phyloP scores from a whole-genome alignment of 352 stramenopile species.

The Nannochloropsis limnetica region DNA sequence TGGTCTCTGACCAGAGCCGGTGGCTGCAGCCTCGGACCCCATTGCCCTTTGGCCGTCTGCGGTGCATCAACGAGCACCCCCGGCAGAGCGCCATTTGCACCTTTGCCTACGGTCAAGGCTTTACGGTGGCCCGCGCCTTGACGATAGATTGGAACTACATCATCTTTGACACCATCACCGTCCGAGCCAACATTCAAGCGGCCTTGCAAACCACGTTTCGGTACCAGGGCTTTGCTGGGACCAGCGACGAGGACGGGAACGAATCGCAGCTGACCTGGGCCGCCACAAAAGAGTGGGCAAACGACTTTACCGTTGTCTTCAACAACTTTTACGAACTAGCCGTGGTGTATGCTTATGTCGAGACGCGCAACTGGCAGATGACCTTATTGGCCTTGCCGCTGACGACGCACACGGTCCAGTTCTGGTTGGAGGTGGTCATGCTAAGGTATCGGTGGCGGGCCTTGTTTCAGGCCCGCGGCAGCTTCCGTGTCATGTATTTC shows the following conservation, averaged over 20 bases:
- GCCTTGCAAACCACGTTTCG: neutral
- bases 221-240: neutral
- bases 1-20: neutral
- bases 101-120: neutral
- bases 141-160: conserved; percentile 2
- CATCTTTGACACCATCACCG: conserved; percentile 24
- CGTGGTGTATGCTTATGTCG: neutral
- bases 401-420: neutral
- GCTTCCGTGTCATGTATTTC: conserved; percentile 3
- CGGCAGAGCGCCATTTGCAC: conserved; percentile 15
- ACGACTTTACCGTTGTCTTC: neutral
- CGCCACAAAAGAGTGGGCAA: neutral
- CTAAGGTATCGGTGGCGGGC: neutral
- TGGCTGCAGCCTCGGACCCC: neutral
- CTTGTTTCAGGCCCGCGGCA: conserved; percentile 18
- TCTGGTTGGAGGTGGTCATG: conserved; percentile 27
- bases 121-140: neutral
- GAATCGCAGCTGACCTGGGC: neutral
- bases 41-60: neutral
- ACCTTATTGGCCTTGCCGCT: neutral
- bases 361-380: conserved; percentile 14
- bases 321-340: conserved; percentile 21
- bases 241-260: neutral
- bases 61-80: conserved; percentile 4
- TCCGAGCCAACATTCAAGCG: neutral